Evolutionary conservation across 305 asterid genomes (phyloP).

Genomic region (Fraxinus paxiana): DNA sequence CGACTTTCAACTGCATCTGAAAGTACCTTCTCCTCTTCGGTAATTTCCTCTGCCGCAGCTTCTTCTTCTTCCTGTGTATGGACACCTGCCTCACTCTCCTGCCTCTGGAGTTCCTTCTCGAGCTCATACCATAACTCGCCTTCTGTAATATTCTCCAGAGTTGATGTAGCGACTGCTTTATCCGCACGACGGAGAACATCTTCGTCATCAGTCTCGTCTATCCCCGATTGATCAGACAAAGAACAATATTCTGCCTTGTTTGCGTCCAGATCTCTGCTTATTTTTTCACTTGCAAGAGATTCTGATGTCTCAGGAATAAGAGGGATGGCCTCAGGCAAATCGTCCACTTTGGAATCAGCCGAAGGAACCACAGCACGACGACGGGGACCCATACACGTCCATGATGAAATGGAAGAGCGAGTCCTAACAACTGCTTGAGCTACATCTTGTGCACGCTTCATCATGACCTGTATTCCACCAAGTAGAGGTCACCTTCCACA

Average conservation of each 20-base stretch:
- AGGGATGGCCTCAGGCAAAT: conserved; percentile 42
- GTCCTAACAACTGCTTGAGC: conserved; percentile 86
- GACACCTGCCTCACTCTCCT: conserved; percentile 40
- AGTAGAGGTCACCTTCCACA: conserved; percentile 11
- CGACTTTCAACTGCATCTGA: conserved; percentile 55
- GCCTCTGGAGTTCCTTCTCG: conserved; percentile 66
- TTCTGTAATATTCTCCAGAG: conserved; percentile 52
- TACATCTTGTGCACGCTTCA: conserved; percentile 86
- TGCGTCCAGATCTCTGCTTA: conserved; percentile 31
- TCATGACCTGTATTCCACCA: conserved; percentile 53
- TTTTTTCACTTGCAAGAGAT: conserved; percentile 36
- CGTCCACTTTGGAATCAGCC: conserved; percentile 40
- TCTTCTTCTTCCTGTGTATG: conserved; percentile 57
- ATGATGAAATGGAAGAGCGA: conserved; percentile 66
- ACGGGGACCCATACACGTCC: conserved; percentile 92
- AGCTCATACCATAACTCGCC: conserved; percentile 80
- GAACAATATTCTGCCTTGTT: conserved; percentile 43
- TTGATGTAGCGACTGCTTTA: conserved; percentile 37
- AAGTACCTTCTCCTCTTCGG: conserved; percentile 64
- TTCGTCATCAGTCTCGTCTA: conserved; percentile 69
- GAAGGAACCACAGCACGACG: conserved; percentile 54
- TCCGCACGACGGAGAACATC: conserved; percentile 42
- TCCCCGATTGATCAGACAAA: conserved; percentile 41
- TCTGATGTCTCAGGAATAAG: conserved; percentile 49
- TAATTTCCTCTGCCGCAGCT: conserved; percentile 59